Evolutionary conservation across 768 basidiomycete genomes (phyloP).

Genomic region (Sporobolomyces pararoseus): DNA sequence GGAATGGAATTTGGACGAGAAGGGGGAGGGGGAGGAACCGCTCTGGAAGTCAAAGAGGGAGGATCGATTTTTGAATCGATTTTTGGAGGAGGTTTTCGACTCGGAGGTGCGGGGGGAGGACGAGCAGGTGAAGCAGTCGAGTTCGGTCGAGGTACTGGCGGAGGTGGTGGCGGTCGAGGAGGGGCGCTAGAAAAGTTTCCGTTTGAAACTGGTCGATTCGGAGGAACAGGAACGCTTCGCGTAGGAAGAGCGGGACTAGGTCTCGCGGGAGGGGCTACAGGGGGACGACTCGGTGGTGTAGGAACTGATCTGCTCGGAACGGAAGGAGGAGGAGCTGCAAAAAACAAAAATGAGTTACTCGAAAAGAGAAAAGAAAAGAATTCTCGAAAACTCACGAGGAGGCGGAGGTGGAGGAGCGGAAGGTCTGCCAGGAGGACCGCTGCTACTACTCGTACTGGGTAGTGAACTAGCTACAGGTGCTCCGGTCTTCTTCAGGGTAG

Average conservation of each 20-base stretch:
- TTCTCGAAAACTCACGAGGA: slow-evolving; percentile 22
- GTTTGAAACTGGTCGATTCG: not conserved
- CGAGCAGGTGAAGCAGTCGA: not conserved
- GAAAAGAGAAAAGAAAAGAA: no score
- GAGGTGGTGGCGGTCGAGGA: not conserved
- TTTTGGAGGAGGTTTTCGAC: not conserved
- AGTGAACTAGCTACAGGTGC: slow-evolving; percentile 16
- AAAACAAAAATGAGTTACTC: not conserved
- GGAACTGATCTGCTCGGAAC: slow-evolving; percentile 6
- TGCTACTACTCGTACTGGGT: not conserved
- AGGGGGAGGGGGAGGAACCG: slow-evolving; percentile 1
- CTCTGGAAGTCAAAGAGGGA: not conserved
- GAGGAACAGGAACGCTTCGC: slow-evolving; percentile 3
- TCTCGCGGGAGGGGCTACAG: slow-evolving; percentile 9
- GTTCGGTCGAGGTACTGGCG: not conserved
- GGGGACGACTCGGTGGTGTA: slow-evolving; percentile 2
- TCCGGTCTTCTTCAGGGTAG: slow-evolving; percentile 40
- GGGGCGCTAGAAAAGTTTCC: not conserved
- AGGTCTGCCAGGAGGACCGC: not conserved
- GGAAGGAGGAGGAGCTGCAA: not conserved
- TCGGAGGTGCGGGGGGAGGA: slow-evolving; percentile 4
- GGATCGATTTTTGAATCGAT: not conserved
- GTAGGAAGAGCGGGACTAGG: not conserved
- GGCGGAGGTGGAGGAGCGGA: slow-evolving; percentile 10
- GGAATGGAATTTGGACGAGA: not conserved